These are phyloP conservation scores for Grosmannia huntii DNA, from an alignment of 2,329 filamentous ascomycete genomes.

Conservation along the genomic window DNA sequence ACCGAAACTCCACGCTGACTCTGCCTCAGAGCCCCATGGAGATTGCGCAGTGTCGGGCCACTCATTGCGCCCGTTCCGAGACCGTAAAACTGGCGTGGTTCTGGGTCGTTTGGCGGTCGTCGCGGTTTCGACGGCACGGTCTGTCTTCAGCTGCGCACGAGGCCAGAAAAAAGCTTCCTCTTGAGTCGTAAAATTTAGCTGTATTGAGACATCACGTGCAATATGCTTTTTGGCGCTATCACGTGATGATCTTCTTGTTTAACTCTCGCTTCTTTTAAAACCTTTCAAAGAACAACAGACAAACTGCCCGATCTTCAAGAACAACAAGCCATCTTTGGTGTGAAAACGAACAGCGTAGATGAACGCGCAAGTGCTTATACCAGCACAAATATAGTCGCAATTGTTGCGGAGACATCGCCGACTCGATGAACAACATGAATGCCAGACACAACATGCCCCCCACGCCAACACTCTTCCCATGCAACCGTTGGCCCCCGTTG, in stretches of 20 bases:
- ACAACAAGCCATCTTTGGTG: no score
- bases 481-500: not conserved
- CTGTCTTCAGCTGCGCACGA: not conserved
- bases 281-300: no score
- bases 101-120: not conserved
- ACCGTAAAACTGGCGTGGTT: not conserved
- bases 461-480: not conserved
- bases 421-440: not conserved
- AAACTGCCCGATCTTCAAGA: no score
- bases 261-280: no score
- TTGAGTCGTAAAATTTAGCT: not conserved
- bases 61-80: not conserved
- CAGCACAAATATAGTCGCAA: not conserved
- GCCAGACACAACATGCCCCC: not conserved
- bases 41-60: not conserved
- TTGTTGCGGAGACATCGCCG: not conserved
- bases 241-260: not conserved
- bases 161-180: not conserved
- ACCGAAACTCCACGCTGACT: not conserved
- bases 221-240: not conserved
- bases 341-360: no score
- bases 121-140: not conserved
- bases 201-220: not conserved
- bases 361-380: not conserved
- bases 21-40: not conserved